phyloP scores from a whole-genome alignment of 2,329 filamentous ascomycete species.

The Talaromyces sp. region DNA sequence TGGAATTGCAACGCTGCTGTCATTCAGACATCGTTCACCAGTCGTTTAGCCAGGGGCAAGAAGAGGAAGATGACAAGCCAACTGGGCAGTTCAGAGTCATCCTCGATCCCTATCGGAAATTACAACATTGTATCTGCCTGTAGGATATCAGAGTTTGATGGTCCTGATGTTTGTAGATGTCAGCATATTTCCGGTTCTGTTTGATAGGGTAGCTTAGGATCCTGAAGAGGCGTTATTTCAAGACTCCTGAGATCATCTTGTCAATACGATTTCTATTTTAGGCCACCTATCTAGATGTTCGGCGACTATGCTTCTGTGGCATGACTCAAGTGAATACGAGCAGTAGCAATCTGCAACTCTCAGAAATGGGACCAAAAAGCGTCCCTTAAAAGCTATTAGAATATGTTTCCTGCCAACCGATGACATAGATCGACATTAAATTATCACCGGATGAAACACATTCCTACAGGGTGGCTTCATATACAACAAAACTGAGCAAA shows the following conservation, averaged over 20 bases:
- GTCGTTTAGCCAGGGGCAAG: background rate
- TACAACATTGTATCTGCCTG: background rate
- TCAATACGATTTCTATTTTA: background rate
- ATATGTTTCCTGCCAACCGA: background rate
- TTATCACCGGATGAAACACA: background rate
- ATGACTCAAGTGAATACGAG: background rate
- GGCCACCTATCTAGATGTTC: background rate
- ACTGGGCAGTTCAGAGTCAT: background rate
- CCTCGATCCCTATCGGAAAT: background rate
- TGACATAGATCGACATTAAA: background rate
- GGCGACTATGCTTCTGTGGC: background rate
- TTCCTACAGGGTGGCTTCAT: background rate
- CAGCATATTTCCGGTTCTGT: background rate
- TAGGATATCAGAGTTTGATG: background rate
- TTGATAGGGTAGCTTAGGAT: background rate
- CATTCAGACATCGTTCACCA: background rate
- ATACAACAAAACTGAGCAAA: background rate
- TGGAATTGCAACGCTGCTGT: background rate
- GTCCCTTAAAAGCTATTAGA: background rate
- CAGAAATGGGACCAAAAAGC: too few relatives aligned
- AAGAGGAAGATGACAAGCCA: background rate
- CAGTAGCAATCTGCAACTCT: background rate
- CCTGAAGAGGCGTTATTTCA: background rate
- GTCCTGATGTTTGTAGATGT: background rate
- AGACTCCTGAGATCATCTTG: background rate